Conservation (phyloP, 805 yeast species). For the Zygotorulaspora danielsina region DNA sequence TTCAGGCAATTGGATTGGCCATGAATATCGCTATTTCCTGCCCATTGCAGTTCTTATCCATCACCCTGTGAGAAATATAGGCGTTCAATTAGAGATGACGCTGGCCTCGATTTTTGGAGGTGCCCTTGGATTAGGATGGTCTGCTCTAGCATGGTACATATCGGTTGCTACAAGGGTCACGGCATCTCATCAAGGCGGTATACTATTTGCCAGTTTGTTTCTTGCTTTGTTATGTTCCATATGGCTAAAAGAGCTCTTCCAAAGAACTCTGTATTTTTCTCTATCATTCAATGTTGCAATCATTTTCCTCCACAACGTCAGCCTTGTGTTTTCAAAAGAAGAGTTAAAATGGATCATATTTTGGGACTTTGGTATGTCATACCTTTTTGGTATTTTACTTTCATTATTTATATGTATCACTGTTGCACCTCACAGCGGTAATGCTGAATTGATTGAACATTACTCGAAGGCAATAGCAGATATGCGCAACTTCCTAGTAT, state of each 20-base stretch:
- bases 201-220: constrained; percentile 41
- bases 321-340: constrained; percentile 16
- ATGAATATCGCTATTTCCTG: constrained; percentile 36
- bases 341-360: constrained; percentile 34
- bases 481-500: constrained; percentile 27
- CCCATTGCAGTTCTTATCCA: constrained; percentile 43
- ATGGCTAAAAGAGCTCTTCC: constrained; percentile 42
- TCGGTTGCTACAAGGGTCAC: constrained; percentile 41
- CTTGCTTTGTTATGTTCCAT: constrained; percentile 38
- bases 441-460: constrained; percentile 30
- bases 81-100: constrained; percentile 46
- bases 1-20: constrained; percentile 43
- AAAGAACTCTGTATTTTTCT: constrained; percentile 39
- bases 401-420: constrained; percentile 36
- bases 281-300: constrained; percentile 37
- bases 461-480: constrained; percentile 25
- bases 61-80: constrained; percentile 46
- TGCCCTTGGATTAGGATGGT: constrained; percentile 43
- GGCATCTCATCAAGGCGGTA: constrained; percentile 43
- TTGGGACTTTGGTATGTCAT: constrained; percentile 45
- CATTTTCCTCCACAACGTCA: constrained; percentile 36
- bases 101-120: constrained; percentile 39
- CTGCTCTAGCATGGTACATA: constrained; percentile 41
- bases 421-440: constrained; percentile 43
- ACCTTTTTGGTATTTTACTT: constrained; percentile 41